These are phyloP conservation scores for Tolypocladium pustulatum DNA, from an alignment of 2,329 filamentous ascomycete species.

Conservation along the genomic window DNA sequence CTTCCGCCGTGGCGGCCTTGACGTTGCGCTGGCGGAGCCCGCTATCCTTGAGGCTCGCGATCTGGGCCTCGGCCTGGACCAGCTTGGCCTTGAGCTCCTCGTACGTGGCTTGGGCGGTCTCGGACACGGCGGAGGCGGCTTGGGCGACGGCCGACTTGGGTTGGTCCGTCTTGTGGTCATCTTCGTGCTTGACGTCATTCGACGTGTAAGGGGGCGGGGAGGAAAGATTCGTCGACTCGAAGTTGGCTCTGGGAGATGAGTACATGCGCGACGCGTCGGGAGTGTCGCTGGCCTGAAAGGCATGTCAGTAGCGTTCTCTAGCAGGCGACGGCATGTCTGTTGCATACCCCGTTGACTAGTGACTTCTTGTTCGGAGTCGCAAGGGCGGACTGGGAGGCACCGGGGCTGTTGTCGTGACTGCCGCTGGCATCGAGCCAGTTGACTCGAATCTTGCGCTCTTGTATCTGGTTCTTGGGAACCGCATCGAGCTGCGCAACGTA, in stretches of 20 bases:
- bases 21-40: constrained; percentile 73
- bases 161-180: constrained; percentile 13
- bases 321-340: not conserved
- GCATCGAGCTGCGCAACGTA: constrained; percentile 56
- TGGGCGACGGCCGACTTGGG: constrained; percentile 19
- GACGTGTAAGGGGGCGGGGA: constrained; percentile 24
- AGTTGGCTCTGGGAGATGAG: constrained; percentile 30
- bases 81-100: constrained; percentile 65
- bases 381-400: constrained; percentile 8
- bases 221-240: constrained; percentile 17
- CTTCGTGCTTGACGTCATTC: constrained; percentile 20
- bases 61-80: constrained; percentile 62
- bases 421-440: constrained; percentile 63
- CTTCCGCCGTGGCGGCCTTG: constrained; percentile 36
- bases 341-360: constrained; percentile 29
- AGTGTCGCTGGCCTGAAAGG: constrained; percentile 25
- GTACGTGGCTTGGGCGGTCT: constrained; percentile 26
- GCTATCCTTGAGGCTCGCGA: constrained; percentile 59
- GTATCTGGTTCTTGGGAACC: constrained; percentile 67
- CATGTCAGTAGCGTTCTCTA: not conserved
- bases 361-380: constrained; percentile 31
- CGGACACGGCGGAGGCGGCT: constrained; percentile 38
- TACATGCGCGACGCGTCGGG: constrained; percentile 33
- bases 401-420: constrained; percentile 13
- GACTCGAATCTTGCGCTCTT: constrained; percentile 94